A percentile compares a stretch with the other conserved stretches of the same genome.
Conservation (phyloP, 2,329 filamentous ascomycete genomes). For the Coniochaeta hoffmannii region DNA sequence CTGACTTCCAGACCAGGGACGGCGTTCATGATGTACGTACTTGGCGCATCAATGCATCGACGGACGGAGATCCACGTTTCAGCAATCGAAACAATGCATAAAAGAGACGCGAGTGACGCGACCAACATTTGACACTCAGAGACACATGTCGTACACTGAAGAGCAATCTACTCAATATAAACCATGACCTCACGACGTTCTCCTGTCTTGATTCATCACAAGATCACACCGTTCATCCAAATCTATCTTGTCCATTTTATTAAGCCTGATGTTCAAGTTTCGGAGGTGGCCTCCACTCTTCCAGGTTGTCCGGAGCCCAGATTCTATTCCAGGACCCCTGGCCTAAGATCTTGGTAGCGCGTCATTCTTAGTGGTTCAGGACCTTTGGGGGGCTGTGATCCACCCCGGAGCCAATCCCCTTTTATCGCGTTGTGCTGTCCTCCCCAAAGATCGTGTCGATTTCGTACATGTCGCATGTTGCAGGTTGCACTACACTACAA, state of each 20-base stretch:
- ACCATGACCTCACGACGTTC: not conserved
- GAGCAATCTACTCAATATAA: not conserved
- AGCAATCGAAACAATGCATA: conserved; percentile 1
- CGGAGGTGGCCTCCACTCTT: not conserved
- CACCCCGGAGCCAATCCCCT: not conserved
- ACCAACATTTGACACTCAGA: not conserved
- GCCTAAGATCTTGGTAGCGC: not conserved
- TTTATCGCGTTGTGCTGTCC: not conserved
- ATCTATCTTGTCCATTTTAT: not conserved
- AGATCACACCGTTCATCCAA: not conserved
- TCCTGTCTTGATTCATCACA: not conserved
- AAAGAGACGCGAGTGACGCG: not conserved
- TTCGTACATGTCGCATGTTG: not conserved
- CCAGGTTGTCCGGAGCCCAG: no score
- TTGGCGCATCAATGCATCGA: not conserved
- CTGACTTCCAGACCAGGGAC: not conserved
- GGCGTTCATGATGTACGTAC: not conserved
- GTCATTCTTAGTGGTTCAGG: not conserved
- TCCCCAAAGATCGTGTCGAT: not conserved
- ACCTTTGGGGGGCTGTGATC: not conserved
- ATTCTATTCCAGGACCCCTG: not conserved
- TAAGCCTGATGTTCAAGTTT: not conserved
- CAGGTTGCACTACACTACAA: not conserved
- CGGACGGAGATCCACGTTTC: conserved; percentile 1
- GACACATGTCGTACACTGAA: no score